Percentiles rank a stretch among this genome's conserved stretches.
These are phyloP conservation scores for Daldinia eschscholtzii DNA, from an alignment of 2,329 filamentous ascomycete species.

Conservation along the genomic window DNA sequence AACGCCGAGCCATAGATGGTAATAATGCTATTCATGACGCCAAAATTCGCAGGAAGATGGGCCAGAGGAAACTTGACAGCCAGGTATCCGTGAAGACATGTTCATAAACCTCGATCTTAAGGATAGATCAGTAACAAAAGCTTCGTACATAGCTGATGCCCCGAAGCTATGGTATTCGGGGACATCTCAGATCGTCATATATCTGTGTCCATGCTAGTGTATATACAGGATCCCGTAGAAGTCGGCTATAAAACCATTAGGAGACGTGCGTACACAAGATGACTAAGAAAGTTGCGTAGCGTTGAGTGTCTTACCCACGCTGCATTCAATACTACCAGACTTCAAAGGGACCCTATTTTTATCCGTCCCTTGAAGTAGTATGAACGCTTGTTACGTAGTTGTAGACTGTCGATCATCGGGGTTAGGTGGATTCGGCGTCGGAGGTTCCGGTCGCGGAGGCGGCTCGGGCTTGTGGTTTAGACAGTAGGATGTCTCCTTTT, in stretches of 20 bases:
- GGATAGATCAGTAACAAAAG: conserved; percentile 5
- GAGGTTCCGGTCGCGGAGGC: conserved; percentile 51
- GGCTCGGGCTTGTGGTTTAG: conserved; percentile 47
- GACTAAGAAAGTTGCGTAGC: neutral
- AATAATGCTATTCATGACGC: conserved; percentile 17
- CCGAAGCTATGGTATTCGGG: neutral
- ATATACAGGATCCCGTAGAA: conserved; percentile 7
- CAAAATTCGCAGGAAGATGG: conserved; percentile 4
- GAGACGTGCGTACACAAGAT: conserved; percentile 16
- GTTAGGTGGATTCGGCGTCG: conserved; percentile 48
- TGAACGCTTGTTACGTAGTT: conserved; percentile 21
- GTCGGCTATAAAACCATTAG: conserved; percentile 24
- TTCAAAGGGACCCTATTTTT: conserved; percentile 14
- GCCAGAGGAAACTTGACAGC: conserved; percentile 8
- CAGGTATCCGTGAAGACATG: conserved; percentile 14
- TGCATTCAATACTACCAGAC: neutral
- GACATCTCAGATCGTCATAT: neutral
- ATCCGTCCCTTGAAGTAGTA: conserved; percentile 19
- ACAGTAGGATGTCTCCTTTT: conserved; percentile 22
- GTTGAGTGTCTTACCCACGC: conserved; percentile 28
- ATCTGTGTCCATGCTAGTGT: conserved; percentile 7
- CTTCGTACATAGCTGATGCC: neutral
- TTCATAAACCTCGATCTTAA: conserved; percentile 9
- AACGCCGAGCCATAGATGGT: conserved; percentile 17
- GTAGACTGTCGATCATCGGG: conserved; percentile 41